These are phyloP conservation scores for Lepidium sativum DNA, from an alignment of 345 rosid genomes.

Conservation along the genomic window DNA sequence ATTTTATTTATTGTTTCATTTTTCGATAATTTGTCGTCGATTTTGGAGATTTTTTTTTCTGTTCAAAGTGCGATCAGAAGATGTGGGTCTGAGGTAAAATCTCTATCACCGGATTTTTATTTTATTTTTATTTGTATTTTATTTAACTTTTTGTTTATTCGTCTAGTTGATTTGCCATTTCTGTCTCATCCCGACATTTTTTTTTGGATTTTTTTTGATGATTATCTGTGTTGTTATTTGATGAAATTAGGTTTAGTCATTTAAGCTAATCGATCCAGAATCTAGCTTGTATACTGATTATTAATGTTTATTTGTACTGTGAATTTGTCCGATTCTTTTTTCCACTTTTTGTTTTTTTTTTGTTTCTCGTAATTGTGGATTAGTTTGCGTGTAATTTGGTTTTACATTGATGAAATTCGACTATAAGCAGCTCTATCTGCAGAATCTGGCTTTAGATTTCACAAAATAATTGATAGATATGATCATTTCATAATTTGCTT, in stretches of 20 bases:
- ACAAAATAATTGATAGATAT: not conserved
- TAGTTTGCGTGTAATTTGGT: conserved; percentile 20
- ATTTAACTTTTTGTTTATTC: not conserved
- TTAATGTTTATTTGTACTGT: not conserved
- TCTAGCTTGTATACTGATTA: not conserved
- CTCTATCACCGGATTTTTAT: conserved; percentile 3
- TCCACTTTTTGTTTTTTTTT: not conserved
- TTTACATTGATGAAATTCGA: not conserved
- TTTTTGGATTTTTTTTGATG: not conserved
- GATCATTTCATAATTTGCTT: not conserved
- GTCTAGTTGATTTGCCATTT: not conserved
- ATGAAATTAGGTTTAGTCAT: conserved; percentile 13
- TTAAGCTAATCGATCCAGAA: conserved; percentile 9
- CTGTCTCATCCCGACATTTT: not conserved
- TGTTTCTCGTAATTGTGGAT: not conserved
- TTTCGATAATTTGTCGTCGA: conserved; percentile 24
- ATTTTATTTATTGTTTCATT: not conserved
- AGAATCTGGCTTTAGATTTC: not conserved
- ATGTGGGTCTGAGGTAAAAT: conserved; percentile 80
- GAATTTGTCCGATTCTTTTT: conserved; percentile 5
- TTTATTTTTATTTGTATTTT: too few species aligned
- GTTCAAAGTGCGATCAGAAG: conserved; percentile 33
- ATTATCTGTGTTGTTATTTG: not conserved
- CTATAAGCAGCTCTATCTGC: not conserved
- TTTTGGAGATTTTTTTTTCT: conserved; percentile 17